Conservation (phyloP, 306 rosid genomes). For the Begonia loranthoides region DNA sequence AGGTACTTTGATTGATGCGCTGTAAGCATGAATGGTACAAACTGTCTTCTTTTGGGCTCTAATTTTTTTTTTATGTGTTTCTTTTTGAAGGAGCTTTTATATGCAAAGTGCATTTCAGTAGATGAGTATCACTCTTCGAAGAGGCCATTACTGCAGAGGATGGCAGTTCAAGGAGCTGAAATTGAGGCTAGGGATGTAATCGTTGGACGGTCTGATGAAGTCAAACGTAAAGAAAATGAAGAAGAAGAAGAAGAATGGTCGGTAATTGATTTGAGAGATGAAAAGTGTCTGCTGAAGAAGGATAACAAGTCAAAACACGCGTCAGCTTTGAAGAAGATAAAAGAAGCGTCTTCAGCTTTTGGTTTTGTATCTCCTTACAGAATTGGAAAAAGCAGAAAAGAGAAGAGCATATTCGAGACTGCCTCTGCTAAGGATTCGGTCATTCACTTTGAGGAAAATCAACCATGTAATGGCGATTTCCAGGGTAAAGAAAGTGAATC, state of each 20-base stretch:
- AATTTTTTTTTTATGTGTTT: neutral
- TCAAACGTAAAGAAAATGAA: slow-evolving; percentile 10
- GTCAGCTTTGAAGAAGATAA: slow-evolving; percentile 56
- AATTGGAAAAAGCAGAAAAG: slow-evolving; percentile 36
- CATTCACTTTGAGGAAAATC: slow-evolving; percentile 19
- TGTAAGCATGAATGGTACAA: no score
- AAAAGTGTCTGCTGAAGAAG: slow-evolving; percentile 25
- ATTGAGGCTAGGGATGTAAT: slow-evolving; percentile 64
- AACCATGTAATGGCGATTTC: slow-evolving; percentile 10
- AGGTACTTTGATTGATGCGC: slow-evolving; percentile 24
- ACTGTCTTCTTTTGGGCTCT: no score
- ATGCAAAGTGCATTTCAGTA: slow-evolving; percentile 67
- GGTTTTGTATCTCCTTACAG: slow-evolving; percentile 38
- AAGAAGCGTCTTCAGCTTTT: slow-evolving; percentile 74
- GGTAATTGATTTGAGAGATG: slow-evolving; percentile 75
- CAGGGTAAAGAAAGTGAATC: slow-evolving; percentile 18
- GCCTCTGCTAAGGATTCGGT: slow-evolving; percentile 10
- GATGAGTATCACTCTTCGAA: slow-evolving; percentile 83
- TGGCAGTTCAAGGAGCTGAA: slow-evolving; percentile 71
- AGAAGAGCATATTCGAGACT: slow-evolving; percentile 49
- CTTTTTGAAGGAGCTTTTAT: slow-evolving; percentile 54
- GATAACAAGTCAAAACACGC: slow-evolving; percentile 38
- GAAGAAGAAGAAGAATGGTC: slow-evolving; percentile 69
- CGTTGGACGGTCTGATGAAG: slow-evolving; percentile 11
- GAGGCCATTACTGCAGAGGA: slow-evolving; percentile 70